These are phyloP conservation scores for Magnusiomyces magnusii DNA, from an alignment of 1,139 yeast genomes.

Conservation along the genomic window DNA sequence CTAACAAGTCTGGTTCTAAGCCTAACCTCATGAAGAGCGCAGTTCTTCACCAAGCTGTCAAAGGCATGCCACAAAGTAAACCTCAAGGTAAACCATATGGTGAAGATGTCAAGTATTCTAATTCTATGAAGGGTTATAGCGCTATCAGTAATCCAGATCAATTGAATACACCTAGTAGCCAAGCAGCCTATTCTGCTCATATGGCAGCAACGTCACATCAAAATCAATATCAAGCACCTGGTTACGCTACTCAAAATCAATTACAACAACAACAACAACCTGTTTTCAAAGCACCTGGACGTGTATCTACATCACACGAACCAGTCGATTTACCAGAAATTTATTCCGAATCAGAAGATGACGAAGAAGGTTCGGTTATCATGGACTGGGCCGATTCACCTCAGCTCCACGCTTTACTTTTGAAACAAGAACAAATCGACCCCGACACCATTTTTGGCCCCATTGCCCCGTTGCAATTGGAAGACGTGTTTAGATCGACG, in stretches of 20 bases:
- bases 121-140: slow-evolving; percentile 14
- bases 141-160: too few species aligned
- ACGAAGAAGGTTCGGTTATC: slow-evolving; percentile 44
- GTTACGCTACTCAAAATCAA: neutral
- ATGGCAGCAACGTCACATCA: neutral
- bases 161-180: too few species aligned
- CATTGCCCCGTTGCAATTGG: slow-evolving; percentile 58
- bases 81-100: slow-evolving; percentile 34
- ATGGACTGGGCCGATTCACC: slow-evolving; percentile 72
- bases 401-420: slow-evolving; percentile 45
- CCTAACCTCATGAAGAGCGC: slow-evolving; percentile 7
- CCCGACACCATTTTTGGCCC: slow-evolving; percentile 77
- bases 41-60: slow-evolving; percentile 6
- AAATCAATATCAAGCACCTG: neutral
- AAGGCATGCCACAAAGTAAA: slow-evolving; percentile 29
- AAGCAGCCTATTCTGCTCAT: neutral
- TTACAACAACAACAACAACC: slow-evolving; percentile 13
- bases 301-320: neutral
- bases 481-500: slow-evolving; percentile 53
- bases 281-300: slow-evolving; percentile 14
- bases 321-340: slow-evolving; percentile 38
- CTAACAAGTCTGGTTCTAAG: neutral
- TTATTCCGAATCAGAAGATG: slow-evolving; percentile 51
- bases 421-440: slow-evolving; percentile 53
- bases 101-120: slow-evolving; percentile 34